Conservation (phyloP, 768 basidiomycete species). For the Lactarius psammicola region DNA sequence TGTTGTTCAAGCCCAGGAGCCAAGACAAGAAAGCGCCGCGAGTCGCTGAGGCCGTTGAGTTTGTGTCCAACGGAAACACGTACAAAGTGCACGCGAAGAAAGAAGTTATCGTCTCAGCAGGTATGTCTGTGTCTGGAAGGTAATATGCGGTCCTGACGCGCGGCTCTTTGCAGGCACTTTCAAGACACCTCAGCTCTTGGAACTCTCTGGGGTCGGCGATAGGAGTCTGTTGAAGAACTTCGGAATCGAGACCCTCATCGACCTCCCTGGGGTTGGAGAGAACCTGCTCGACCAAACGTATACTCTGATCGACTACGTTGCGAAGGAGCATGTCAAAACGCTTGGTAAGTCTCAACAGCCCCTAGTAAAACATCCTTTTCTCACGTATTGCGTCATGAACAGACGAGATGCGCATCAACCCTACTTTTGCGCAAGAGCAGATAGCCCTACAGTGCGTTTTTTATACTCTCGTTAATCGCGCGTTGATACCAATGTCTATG, state of each 20-base stretch:
- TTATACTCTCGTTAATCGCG: neutral
- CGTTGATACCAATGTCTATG: neutral
- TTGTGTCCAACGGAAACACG: constrained; percentile 32
- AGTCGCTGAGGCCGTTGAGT: constrained; percentile 39
- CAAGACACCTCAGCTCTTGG: constrained; percentile 38
- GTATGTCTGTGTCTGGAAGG: constrained; percentile 12
- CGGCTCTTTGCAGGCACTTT: constrained; percentile 35
- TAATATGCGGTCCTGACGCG: neutral
- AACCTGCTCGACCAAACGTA: constrained; percentile 37
- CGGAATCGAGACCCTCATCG: constrained; percentile 38
- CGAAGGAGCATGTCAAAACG: constrained; percentile 21
- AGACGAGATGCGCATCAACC: constrained; percentile 26
- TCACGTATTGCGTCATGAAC: neutral
- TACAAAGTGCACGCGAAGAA: constrained; percentile 39
- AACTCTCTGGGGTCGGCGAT: constrained; percentile 39
- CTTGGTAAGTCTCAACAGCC: constrained; percentile 13
- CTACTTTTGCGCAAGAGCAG: constrained; percentile 19
- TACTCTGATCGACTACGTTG: constrained; percentile 24
- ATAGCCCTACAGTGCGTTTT: constrained; percentile 13
- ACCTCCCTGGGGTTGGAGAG: constrained; percentile 47
- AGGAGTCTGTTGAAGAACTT: constrained; percentile 34
- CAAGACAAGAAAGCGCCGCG: constrained; percentile 13
- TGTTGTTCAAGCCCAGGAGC: constrained; percentile 11
- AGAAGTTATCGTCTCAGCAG: constrained; percentile 42
- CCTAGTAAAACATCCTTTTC: neutral